Evolutionary conservation across 495 filamentous ascomycete genomes (phyloP), one percentile per base, ranked within the genome.

Genomic region (Lineolata rhizophorae): DNA sequence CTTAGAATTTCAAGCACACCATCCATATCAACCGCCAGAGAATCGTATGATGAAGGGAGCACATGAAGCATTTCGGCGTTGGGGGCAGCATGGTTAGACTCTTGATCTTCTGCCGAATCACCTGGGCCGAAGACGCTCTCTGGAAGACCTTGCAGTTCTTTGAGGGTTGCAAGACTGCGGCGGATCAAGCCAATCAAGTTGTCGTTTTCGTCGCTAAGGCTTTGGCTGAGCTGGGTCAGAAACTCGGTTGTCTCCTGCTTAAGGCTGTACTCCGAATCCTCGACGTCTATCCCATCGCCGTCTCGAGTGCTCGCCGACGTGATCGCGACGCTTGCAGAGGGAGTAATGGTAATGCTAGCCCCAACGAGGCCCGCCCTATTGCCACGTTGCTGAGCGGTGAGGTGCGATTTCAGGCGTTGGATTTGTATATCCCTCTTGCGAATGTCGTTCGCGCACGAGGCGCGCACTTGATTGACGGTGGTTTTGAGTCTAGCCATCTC

Each of bases 181-280:
- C 76, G 60, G 14, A 91, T 57, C 25, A 94, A 59, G 1, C 58
- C 59, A 5, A 87, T 72, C 15, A 97, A 46, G 1, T 66, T 64
- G 48, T 95, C 87, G 40, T 97, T 97, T 50, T 97, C 87, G 42
- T 93, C 83, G 40, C 83, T 91, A 21, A 95, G 55, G 11, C 69
- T 72, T 54, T 83, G 80, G 14, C 80, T 80, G 35, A 95, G 54
- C 45, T 84, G 69, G 1, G 87, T 91, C 28, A 97, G 57, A 49
- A 93, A 95, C 29, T 81, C 77, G 13, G 81, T 84, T 3, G 87
- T 93, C 54, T 95, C 90, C 41, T 76, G 66, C 34, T 70, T 66
- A 36, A 95, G 50, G 42, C 67, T 77, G 50, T 87, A 82, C 22
- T 58, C 65, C 0, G 70, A 65, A 28, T 65, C 62, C 16, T 61